Conservation (phyloP, 306 rosid species). For the Begonia fuchsioides region DNA sequence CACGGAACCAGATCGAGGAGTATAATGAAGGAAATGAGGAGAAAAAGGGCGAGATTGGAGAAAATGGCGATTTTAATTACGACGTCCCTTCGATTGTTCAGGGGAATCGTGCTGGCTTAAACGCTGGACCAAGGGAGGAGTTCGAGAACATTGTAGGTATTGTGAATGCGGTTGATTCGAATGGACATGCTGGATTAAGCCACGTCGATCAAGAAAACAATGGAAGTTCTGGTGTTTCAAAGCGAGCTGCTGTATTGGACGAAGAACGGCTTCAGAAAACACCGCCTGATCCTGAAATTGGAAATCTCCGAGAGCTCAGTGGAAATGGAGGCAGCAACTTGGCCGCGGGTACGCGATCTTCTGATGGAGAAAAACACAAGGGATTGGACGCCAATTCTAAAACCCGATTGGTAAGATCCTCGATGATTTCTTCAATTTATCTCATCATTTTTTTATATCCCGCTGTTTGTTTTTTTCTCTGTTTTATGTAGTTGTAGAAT, state of each 20-base stretch:
- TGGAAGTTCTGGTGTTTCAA: conserved; percentile 1
- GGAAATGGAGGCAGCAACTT: not conserved
- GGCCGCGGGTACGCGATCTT: conserved; percentile 1
- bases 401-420: conserved; percentile 26
- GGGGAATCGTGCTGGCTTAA: not conserved
- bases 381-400: conserved; percentile 7
- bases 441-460: not conserved
- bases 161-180: not conserved
- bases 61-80: not conserved
- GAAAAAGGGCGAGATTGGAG: conserved; percentile 3
- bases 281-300: conserved; percentile 21
- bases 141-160: not conserved
- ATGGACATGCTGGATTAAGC: not conserved
- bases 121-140: not conserved
- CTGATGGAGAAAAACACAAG: conserved; percentile 6
- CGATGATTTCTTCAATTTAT: not conserved
- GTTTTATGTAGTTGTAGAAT: not conserved
- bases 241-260: conserved; percentile 3
- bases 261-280: conserved; percentile 14
- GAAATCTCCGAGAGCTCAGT: conserved; percentile 1
- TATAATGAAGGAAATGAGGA: not conserved
- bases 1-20: not conserved
- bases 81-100: not conserved
- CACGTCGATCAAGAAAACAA: conserved; percentile 1
- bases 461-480: not conserved